Evolutionary conservation across 345 rosid species (phyloP).

Genomic region (Acer negundo): DNA sequence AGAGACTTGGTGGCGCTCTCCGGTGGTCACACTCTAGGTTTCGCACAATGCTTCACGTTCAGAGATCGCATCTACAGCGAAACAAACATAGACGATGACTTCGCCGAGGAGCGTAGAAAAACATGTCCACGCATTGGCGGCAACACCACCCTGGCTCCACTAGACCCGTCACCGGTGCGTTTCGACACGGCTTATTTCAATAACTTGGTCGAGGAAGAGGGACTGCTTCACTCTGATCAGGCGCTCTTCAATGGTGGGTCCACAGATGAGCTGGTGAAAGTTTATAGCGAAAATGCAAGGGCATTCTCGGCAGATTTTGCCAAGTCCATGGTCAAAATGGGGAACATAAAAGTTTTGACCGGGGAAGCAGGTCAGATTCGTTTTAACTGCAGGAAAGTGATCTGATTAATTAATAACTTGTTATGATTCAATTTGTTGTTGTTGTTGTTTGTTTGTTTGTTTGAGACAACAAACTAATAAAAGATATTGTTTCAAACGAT

Average conservation of each 20-base stretch:
- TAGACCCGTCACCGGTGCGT: conserved; percentile 29
- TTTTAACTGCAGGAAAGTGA: conserved; percentile 27
- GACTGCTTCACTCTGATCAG: conserved; percentile 53
- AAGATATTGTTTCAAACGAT: no score
- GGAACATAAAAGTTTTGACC: conserved; percentile 47
- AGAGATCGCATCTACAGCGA: conserved; percentile 37
- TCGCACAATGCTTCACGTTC: conserved; percentile 31
- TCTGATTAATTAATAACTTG: background rate
- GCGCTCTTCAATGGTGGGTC: conserved; percentile 47
- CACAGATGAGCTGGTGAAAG: conserved; percentile 32
- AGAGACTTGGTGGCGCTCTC: conserved; percentile 54
- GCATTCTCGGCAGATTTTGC: conserved; percentile 41
- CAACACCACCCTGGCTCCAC: conserved; percentile 34
- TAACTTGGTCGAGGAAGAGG: conserved; percentile 33
- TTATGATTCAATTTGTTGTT: background rate
- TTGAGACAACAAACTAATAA: no score
- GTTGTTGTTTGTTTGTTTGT: background rate
- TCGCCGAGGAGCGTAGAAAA: conserved; percentile 30
- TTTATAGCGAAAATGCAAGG: conserved; percentile 21
- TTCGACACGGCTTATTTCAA: conserved; percentile 46
- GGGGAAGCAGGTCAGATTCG: conserved; percentile 50
- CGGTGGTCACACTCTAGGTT: conserved; percentile 59
- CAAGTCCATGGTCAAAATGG: conserved; percentile 57
- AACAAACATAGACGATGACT: conserved; percentile 34
- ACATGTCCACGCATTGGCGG: conserved; percentile 37